Evolutionary conservation across 2,329 filamentous ascomycete genomes (phyloP), one percentile per base, ranked within the genome.

Genomic region (Epichloe aotearoae): DNA sequence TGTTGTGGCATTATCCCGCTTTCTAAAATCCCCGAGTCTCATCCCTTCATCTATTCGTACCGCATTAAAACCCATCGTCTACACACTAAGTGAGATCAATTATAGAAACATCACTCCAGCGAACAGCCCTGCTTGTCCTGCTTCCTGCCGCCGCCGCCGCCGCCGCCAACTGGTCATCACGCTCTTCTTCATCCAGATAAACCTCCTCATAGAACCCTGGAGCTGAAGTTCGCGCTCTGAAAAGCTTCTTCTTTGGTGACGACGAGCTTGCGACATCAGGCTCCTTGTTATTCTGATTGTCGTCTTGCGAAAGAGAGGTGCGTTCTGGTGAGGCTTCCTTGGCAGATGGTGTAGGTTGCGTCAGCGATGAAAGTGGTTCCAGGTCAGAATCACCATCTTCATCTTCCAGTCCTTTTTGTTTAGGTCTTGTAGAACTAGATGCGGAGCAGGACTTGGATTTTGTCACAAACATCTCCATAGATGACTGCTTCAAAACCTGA

Each of bases 191-290:
- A 1, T 59, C 56, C 7, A 62, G 56, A 15, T 62, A 55, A 2
- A 63, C 49, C 34, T 65, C 69, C 26, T 61, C 58, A 54, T 70
- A 68, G 58, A 70, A 73, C 3, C 71, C 71, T 5, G 58, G 58
- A 14, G 59, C 59, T 43, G 66, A 68, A 26, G 58, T 59, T 41
- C 64, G 64, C 12, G 70, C 67, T 37, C 69, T 56, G 52, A 69
- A 63, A 12, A 71, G 53, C 52, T 66, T 72, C 54, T 70, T 73
- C 57, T 59, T 64, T 51, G 51, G 12, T n/a, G 42, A 34, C 5
- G 57, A 56, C 7, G 57, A 55, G 3, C 50, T 10, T 39, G 46
- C 33, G 46, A 46, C 19, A 11, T 30, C 5, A 23, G 26, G 6
- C 37, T 26, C 17, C 14, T 19, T 12, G 3, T 11, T 37, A 4